Evolutionary conservation across 208 protist genomes (phyloP).

Genomic region (Leishmania martiniquensis): DNA sequence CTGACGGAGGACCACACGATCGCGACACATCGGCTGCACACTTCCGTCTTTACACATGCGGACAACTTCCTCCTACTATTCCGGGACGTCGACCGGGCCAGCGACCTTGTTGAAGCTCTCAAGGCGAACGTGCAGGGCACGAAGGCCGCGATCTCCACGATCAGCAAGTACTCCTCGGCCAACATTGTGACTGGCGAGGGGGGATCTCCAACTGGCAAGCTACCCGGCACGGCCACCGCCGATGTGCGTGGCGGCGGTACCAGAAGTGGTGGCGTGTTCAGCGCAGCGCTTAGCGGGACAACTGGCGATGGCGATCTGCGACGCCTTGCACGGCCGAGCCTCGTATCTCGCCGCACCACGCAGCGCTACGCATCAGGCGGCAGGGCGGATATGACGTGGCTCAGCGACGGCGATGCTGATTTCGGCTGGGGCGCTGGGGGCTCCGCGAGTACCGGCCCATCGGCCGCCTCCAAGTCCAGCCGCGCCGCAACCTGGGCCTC

Average conservation of each 20-base stretch:
- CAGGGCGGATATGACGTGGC: constrained; percentile 1
- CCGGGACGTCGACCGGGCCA: constrained; percentile 77
- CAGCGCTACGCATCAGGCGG: constrained; percentile 13
- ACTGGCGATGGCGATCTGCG: constrained; percentile 24
- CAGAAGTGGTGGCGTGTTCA: constrained; percentile 19
- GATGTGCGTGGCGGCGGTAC: neutral
- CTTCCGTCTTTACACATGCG: constrained; percentile 73
- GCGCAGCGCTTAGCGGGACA: constrained; percentile 16
- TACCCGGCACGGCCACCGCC: neutral
- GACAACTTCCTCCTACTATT: constrained; percentile 85
- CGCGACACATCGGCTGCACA: constrained; percentile 63
- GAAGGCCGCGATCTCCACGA: constrained; percentile 78
- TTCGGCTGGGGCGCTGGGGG: neutral
- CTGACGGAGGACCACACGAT: constrained; percentile 76
- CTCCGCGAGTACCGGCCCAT: neutral
- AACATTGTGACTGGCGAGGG: constrained; percentile 23
- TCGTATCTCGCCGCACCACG: constrained; percentile 38
- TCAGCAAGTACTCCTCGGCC: constrained; percentile 73
- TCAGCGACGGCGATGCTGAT: neutral
- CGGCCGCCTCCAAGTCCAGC: constrained; percentile 12
- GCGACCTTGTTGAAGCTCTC: constrained; percentile 70
- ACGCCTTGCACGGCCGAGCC: constrained; percentile 32
- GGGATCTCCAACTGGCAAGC: neutral
- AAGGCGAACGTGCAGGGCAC: constrained; percentile 87
- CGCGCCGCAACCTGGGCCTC: constrained; percentile 20